Conservation (phyloP, 345 rosid species). For the Populus nigra region DNA sequence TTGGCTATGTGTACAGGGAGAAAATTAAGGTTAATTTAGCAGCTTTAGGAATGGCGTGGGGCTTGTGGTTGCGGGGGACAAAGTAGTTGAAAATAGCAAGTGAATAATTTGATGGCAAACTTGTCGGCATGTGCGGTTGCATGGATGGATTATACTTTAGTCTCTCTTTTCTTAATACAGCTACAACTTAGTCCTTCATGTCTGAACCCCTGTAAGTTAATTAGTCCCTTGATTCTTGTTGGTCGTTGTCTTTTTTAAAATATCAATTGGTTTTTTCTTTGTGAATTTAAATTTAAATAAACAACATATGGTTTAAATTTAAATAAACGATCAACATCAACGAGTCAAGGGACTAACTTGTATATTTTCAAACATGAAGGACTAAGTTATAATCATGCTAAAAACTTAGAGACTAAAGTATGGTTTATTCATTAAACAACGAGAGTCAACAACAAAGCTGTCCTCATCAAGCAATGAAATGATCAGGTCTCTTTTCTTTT, state of each 20-base stretch:
- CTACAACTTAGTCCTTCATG: neutral
- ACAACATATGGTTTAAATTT: neutral
- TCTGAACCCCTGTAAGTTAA: neutral
- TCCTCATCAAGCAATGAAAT: neutral
- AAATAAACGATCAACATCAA: neutral
- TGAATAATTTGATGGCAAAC: neutral
- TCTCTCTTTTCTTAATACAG: neutral
- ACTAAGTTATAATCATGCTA: neutral
- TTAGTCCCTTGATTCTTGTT: neutral
- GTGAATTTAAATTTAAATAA: neutral
- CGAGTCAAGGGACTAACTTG: neutral
- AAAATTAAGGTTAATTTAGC: neutral
- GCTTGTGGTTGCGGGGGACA: neutral
- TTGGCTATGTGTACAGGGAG: neutral
- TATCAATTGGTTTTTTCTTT: neutral
- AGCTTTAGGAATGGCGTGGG: neutral
- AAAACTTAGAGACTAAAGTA: neutral
- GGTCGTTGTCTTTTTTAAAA: too few species aligned
- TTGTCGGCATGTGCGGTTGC: slow-evolving; percentile 2
- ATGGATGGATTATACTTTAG: neutral
- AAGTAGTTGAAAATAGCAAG: neutral
- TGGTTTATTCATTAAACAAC: too few species aligned
- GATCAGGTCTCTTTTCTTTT: too few species aligned
- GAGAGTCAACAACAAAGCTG: too few species aligned
- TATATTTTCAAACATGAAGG: neutral